phyloP scores from a whole-genome alignment of 305 asterid genomes.

The Andrographis paniculata region DNA sequence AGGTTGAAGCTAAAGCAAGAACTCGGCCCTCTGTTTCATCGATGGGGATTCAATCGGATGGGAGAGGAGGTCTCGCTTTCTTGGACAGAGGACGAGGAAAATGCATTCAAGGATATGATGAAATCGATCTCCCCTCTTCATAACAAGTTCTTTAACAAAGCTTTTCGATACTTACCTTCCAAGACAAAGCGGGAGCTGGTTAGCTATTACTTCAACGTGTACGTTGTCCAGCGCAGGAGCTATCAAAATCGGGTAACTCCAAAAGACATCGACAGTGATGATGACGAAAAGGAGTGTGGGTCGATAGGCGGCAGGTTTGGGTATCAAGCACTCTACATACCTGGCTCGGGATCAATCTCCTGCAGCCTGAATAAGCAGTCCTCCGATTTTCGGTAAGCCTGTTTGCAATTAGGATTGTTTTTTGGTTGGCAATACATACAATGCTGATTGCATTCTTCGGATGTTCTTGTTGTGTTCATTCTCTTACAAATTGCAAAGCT shows the following conservation, averaged over 20 bases:
- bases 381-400: too few species aligned
- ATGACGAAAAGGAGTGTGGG: conserved; percentile 68
- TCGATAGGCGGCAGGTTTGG: conserved; percentile 55
- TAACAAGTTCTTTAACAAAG: conserved; percentile 41
- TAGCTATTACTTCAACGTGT: conserved; percentile 83
- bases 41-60: conserved; percentile 67
- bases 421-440: too few species aligned
- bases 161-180: conserved; percentile 33
- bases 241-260: conserved; percentile 82
- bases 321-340: conserved; percentile 30
- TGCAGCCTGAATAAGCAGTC: conserved; percentile 49
- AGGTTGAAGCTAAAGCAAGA: conserved; percentile 48
- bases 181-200: conserved; percentile 49
- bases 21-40: conserved; percentile 39
- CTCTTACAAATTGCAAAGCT: too few species aligned
- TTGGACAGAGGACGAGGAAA: conserved; percentile 68
- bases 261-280: conserved; percentile 68
- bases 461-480: too few species aligned
- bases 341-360: conserved; percentile 24
- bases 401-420: too few species aligned
- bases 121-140: conserved; percentile 21
- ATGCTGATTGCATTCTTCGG: too few species aligned
- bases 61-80: conserved; percentile 92
- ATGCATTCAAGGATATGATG: conserved; percentile 42
- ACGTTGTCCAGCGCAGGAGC: conserved; percentile 46